Percentiles rank a stretch among this genome's conserved stretches.
Conservation (phyloP, 768 basidiomycete species). For the Imleria badia region DNA sequence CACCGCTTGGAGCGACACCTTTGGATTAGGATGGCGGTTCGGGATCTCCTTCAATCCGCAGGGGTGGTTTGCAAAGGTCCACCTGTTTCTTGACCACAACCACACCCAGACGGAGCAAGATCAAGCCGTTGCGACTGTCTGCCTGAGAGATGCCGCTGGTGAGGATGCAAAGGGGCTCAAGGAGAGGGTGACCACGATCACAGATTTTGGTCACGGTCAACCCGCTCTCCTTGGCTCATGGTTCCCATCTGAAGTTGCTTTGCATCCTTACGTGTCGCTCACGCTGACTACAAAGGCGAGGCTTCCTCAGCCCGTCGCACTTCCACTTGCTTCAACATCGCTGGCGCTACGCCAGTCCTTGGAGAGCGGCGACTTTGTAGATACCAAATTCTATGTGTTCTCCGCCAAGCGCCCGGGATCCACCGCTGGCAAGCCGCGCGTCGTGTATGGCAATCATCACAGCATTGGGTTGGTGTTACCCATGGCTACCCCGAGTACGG, state of each 20-base stretch:
- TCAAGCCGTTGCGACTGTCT: conserved; percentile 12
- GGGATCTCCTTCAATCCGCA: conserved; percentile 18
- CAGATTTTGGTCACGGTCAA: conserved; percentile 26
- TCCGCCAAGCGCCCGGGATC: conserved; percentile 14
- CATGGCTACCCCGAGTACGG: conserved; percentile 14
- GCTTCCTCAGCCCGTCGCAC: conserved; percentile 1
- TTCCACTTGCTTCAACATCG: conserved; percentile 17
- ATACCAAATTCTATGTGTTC: conserved; percentile 31
- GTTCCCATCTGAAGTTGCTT: conserved; percentile 6
- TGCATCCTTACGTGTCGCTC: conserved; percentile 22
- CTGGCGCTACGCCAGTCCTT: conserved; percentile 25
- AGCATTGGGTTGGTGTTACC: conserved; percentile 19
- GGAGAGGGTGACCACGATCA: conserved; percentile 19
- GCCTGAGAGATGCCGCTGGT: conserved; percentile 5
- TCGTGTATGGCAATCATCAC: conserved; percentile 24
- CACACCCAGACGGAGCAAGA: conserved; percentile 21
- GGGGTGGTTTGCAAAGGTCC: conserved; percentile 26
- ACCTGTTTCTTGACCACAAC: conserved; percentile 30
- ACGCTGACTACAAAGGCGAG: conserved; percentile 20
- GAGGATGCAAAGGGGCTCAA: conserved; percentile 2
- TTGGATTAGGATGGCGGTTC: conserved; percentile 30
- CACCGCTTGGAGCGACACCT: conserved; percentile 26
- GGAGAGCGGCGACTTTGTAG: conserved; percentile 25
- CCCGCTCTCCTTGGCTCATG: conserved; percentile 27
- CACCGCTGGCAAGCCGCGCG: conserved; percentile 21